Conservation (phyloP, 345 rosid species). For the Dovyalis caffra region DNA sequence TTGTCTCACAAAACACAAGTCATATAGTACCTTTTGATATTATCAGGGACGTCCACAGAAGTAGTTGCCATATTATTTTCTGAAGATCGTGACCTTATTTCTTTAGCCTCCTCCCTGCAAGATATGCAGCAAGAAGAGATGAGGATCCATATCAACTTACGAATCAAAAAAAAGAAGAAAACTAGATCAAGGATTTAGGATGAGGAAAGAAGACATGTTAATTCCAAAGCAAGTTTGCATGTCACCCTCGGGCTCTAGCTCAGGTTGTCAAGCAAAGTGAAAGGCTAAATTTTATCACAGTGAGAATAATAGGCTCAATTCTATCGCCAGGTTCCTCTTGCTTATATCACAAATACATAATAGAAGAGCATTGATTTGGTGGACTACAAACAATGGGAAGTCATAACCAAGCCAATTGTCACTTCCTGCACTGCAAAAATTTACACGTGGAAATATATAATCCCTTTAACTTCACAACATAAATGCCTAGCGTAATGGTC, state of each 20-base stretch:
- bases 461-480: neutral
- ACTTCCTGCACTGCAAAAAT: neutral
- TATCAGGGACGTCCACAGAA: constrained; percentile 42
- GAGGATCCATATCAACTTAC: neutral
- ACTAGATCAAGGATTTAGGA: neutral
- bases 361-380: neutral
- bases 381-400: neutral
- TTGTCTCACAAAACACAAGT: neutral
- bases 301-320: neutral
- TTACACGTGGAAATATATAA: neutral
- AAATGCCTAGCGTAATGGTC: neutral
- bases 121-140: neutral
- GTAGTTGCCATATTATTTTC: constrained; percentile 20
- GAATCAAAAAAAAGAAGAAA: neutral
- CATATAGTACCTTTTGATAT: constrained; percentile 52
- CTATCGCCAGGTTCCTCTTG: neutral
- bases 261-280: too few species aligned
- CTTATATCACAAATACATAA: neutral
- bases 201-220: neutral
- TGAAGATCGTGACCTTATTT: constrained; percentile 36
- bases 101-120: constrained; percentile 75
- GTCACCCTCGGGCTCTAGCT: too few species aligned
- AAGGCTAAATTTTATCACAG: too few species aligned
- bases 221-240: neutral
- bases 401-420: neutral